These are phyloP conservation scores for Tetracentron sinense DNA, from an alignment of 164 flowering plant species.

Conservation along the genomic window DNA sequence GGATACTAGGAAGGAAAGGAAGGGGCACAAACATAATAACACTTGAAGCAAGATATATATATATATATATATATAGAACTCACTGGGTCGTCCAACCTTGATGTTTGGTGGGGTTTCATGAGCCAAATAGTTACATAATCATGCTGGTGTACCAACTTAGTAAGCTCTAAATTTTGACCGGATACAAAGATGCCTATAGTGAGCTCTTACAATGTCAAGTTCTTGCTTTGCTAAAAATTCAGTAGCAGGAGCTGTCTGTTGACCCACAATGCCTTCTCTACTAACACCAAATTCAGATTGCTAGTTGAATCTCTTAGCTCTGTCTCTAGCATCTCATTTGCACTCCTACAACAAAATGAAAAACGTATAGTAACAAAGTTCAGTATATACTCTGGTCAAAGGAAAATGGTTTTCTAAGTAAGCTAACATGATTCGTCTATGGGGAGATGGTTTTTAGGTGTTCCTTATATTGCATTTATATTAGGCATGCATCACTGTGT, in stretches of 20 bases:
- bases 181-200: not conserved
- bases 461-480: too few relatives aligned
- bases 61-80: too few relatives aligned
- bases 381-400: too few relatives aligned
- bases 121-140: not conserved
- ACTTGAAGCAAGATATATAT: too few relatives aligned
- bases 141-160: not conserved
- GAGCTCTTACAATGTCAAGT: constrained; percentile 38
- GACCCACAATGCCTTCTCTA: constrained; percentile 24
- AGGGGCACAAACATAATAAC: too few relatives aligned
- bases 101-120: not conserved
- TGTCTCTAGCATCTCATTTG: constrained; percentile 69
- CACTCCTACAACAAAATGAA: constrained; percentile 55
- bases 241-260: constrained; percentile 21
- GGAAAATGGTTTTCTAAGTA: not conserved
- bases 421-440: too few relatives aligned
- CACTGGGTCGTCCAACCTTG: not conserved
- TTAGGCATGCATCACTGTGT: too few relatives aligned
- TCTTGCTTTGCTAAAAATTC: constrained; percentile 26
- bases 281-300: constrained; percentile 13
- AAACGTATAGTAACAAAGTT: not conserved
- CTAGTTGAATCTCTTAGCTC: constrained; percentile 41
- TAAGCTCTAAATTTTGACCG: not conserved
- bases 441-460: too few relatives aligned
- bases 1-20: too few relatives aligned